Evolutionary conservation across 2,329 filamentous ascomycete genomes (phyloP), one percentile per base, ranked within the genome.

Genomic region (Drechslerella dactyloides): DNA sequence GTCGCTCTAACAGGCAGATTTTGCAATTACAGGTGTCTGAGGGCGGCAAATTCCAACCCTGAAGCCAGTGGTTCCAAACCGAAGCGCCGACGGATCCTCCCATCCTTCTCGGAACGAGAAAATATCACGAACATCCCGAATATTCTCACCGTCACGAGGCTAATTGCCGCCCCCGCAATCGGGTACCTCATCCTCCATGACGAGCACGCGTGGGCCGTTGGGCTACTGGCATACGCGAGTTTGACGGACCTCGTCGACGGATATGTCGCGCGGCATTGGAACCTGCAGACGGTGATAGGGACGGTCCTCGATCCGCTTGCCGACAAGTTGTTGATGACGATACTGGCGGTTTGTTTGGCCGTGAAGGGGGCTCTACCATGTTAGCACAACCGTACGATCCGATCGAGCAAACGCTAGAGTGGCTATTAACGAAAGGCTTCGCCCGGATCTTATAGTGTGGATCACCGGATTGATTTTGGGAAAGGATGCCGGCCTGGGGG

Each of bases 111-210:
- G 4, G 68, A 72, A 24, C 90, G 89, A 78, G 94, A 99, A 81
- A 92, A 99, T 78, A 96, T 99, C 78, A 97, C 96, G 82, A 99
- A 91, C 37, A 78, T 99, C n/a, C 94, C 94, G 44, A 99, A 99
- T 79, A 84, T 96, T 73, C 85, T 99, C 59, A 99, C 94, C 1
- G 88, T 93, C 75, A 90, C 91, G 1, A 90, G 94, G 1, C 86
- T 99, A 42, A 79, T 90, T 56, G 89, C 90, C 1, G 90, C 94
- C 0, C 94, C 94, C 0, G 83, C 90, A 30, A 87, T 97, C 52
- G 94, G 93, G 63, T 97, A 96, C 79, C 86, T 94, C 21, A 88
- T 99, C 66, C 84, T 97, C 1, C 86, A 96, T 75, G 89, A 94
- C 78, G 85, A 92, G 48, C 89, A 96, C 78, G 84, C 85, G 33